Evolutionary conservation across 2,329 filamentous ascomycete species (phyloP), one percentile per base, ranked within the genome.

Genomic region (Monosporascus cannonballus): DNA sequence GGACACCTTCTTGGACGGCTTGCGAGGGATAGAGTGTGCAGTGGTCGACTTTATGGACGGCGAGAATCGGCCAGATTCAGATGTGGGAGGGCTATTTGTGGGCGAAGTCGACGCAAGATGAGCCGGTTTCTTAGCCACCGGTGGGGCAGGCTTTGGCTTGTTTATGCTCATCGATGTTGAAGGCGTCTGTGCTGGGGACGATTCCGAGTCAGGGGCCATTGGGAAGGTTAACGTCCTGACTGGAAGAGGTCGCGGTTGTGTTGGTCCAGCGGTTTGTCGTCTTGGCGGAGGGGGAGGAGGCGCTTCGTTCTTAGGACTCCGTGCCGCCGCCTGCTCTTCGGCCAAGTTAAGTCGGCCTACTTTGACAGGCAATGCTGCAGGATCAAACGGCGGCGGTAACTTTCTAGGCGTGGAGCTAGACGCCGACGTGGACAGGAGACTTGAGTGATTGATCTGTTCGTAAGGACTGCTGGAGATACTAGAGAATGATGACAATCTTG

Each of bases 71-170:
- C 47, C 46, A 6, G 50, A 41, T 18, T 63, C 59, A 6, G 56
- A 45, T 27, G 55, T 46, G 6, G 58, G 56, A 34, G 64, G 59
- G 54, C 59, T 67, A 38, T 52, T 58, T 3, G 64, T 56, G 6
- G 68, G 68, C 14, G 63, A 67, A 15, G 64, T 59, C 11, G 68
- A 68, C 17, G 70, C 60, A 4, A 84, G 72, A 57, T 83, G 79
- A 2, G 78, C 74, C 1, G 85, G 85, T 61, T 88, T 88, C 65
- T 75, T 80, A 22, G 84, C 85, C 48, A 87, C 66, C 47, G 74
- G 74, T 47, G 77, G 73, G 9, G 65, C 64, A 2, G 58, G 64
- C 47, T 63, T 66, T n/a, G 62, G 61, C 49, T 61, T 62, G n/a
- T 27, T 57, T 2, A 62, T 59, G 1, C 45, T 48, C 41, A 60